Conservation (phyloP, 2,329 filamentous ascomycete genomes). For the Hypoxylon sp. region DNA sequence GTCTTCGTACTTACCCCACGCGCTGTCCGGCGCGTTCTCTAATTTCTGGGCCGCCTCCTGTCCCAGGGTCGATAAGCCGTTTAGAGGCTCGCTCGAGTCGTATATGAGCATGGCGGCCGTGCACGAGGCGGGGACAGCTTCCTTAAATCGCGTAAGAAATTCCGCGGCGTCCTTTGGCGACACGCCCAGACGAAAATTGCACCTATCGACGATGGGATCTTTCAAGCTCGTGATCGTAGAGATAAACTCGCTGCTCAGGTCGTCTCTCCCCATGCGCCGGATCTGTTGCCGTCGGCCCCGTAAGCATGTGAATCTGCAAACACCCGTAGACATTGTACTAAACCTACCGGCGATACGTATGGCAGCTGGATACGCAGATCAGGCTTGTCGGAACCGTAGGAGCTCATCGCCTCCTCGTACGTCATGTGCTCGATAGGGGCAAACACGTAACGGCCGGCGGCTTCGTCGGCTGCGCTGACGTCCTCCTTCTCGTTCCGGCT, state of each 20-base stretch:
- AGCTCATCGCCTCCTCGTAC: constrained; percentile 80
- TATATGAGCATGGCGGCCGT: constrained; percentile 80
- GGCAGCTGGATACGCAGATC: constrained; percentile 72
- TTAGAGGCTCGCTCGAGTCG: constrained; percentile 75
- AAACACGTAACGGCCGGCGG: not conserved
- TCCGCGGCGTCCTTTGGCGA: constrained; percentile 51
- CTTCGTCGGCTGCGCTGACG: not conserved
- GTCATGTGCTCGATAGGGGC: constrained; percentile 42
- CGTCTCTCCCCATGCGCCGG: constrained; percentile 66
- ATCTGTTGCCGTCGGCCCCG: constrained; percentile 69
- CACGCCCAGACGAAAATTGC: constrained; percentile 69
- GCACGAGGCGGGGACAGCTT: constrained; percentile 71
- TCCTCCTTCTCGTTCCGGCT: not conserved
- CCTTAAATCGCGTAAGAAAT: constrained; percentile 71
- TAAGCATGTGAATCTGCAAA: constrained; percentile 36
- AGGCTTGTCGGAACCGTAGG: constrained; percentile 90
- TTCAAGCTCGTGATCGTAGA: constrained; percentile 76
- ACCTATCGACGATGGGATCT: constrained; percentile 76
- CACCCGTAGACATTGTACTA: not conserved
- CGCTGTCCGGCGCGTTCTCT: constrained; percentile 30
- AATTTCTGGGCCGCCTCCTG: constrained; percentile 42
- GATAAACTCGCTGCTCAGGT: constrained; percentile 68
- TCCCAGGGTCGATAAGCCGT: constrained; percentile 68
- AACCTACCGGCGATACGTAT: constrained; percentile 62
- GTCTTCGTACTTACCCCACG: constrained; percentile 57